Base-by-base conservation (phyloP, 1,284 basidiomycete species). In the Leccinum idahoense region DNA sequence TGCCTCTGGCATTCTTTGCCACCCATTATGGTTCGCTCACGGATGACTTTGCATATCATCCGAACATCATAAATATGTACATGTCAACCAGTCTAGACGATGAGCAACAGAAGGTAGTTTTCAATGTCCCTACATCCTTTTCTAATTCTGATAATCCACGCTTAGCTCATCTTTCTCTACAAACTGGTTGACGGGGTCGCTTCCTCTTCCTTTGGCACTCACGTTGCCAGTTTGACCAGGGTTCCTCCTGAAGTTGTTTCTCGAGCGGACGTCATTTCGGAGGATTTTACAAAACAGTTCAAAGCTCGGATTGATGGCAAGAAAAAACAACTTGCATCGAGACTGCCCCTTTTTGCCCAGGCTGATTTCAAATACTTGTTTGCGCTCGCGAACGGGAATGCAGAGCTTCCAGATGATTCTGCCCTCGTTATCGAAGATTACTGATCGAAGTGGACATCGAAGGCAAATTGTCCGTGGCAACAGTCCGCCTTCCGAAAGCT, bases 1-100 rank as follows among this genome's bases (percentile, higher is more conserved):
- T 96, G 4, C 89, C 94, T 5, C 78, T 98, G 11, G 85, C 89
- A 5, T 92, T 92, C 77, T 93, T 93, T 69, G 91, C 91, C 2
- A 94, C 93, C 0, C 93, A 95, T 72, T 95, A 94, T 64, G 92
- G 92, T 1, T 90, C 91, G 1, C 78, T 95, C 51, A 94, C 92
- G 6, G 90, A 93, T 68, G 93, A 94, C 73, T 94, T 89, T 73
- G 82, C 85, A 2, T 94, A 95, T 70, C 95, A 98, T 71, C 92
- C 94, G 0, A 96, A 95, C 72, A 92, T 98, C 68, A 84, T 92
- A 61, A 92, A 89, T 66, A 96, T 96, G 89, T 89, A 96, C 75
- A 97, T 98, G 96, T 84, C 89, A 55, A 97, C 94, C 0, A 82
- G 92, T 60, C 90, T 98, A 2, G 92, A 97, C 71, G 93, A 97